phyloP scores from a whole-genome alignment of 2,329 filamentous ascomycete genomes.

The Cercospora zeae-maydis region DNA sequence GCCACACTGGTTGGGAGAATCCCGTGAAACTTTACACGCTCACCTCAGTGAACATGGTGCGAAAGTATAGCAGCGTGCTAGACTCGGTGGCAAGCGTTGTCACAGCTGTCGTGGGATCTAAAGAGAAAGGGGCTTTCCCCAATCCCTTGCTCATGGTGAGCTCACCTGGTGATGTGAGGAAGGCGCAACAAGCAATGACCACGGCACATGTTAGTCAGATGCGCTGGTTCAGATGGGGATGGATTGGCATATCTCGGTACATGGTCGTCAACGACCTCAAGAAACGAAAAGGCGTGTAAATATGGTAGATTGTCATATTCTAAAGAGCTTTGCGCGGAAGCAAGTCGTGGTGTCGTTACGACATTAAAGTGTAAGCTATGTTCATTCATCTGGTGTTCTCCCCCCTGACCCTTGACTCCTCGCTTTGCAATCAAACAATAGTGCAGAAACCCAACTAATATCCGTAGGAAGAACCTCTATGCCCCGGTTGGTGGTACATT shows the following conservation, averaged over 20 bases:
- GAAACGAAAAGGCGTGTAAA: constrained; percentile 47
- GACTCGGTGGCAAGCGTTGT: constrained; percentile 71
- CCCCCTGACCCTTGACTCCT: constrained; percentile 8
- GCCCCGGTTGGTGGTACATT: constrained; percentile 37
- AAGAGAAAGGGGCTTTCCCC: constrained; percentile 54
- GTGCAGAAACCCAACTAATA: constrained; percentile 16
- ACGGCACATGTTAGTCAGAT: constrained; percentile 90
- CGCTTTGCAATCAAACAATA: constrained; percentile 17
- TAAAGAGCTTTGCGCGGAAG: background rate
- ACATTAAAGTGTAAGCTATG: constrained; percentile 18
- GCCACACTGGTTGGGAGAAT: constrained; percentile 61
- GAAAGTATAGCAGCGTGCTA: constrained; percentile 78
- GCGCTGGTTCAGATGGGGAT: constrained; percentile 96
- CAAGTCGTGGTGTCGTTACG: constrained; percentile 14
- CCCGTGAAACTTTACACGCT: constrained; percentile 86
- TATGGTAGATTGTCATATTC: background rate
- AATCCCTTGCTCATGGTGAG: constrained; percentile 67
- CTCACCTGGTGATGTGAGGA: constrained; percentile 59
- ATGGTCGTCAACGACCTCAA: constrained; percentile 92
- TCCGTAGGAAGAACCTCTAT: constrained; percentile 23
- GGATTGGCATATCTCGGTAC: constrained; percentile 86
- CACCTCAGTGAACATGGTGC: constrained; percentile 63
- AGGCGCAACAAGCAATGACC: constrained; percentile 82
- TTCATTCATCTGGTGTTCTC: constrained; percentile 11
- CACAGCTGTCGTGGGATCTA: constrained; percentile 47